These are phyloP conservation scores for Entophlyctis luteolus DNA, from an alignment of 192 early-diverging fungal genomes.

Conservation along the genomic window DNA sequence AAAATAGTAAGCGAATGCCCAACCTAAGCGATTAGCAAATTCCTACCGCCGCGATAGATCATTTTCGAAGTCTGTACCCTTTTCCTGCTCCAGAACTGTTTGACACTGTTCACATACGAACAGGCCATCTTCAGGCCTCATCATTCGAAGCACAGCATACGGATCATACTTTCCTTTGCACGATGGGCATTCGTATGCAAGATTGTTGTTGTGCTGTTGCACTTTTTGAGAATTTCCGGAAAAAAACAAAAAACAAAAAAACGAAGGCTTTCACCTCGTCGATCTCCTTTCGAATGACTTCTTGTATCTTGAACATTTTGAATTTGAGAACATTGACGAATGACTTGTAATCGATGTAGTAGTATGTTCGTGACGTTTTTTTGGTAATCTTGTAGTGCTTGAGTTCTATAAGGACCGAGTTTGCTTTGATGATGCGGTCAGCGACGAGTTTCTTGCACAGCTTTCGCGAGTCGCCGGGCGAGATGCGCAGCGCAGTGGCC, in stretches of 20 bases:
- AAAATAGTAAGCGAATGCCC: background rate
- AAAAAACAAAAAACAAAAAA: conserved; percentile 1
- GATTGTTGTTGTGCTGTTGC: conserved; percentile 38
- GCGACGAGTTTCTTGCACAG: conserved; percentile 76
- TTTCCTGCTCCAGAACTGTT: conserved; percentile 11
- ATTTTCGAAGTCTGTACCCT: conserved; percentile 22
- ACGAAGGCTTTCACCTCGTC: conserved; percentile 26
- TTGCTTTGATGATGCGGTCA: conserved; percentile 66
- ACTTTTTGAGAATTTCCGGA: background rate
- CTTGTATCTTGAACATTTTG: conserved; percentile 78
- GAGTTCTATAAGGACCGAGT: background rate
- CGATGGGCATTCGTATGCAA: conserved; percentile 33
- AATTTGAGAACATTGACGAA: conserved; percentile 91
- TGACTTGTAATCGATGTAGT: conserved; percentile 89
- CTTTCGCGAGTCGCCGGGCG: conserved; percentile 66
- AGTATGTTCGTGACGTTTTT: conserved; percentile 36
- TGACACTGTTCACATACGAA: conserved; percentile 22
- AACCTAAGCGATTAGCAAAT: background rate
- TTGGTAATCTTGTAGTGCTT: conserved; percentile 28
- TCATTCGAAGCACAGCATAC: background rate
- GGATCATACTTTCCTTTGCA: conserved; percentile 22
- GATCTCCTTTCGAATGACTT: conserved; percentile 41
- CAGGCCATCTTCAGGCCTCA: conserved; percentile 5
- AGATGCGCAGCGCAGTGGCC: conserved; percentile 59
- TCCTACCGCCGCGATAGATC: conserved; percentile 13